Percentiles rank a stretch among this genome's conserved stretches.
Conservation (phyloP, 2,329 filamentous ascomycete genomes). For the Colletotrichum sojae region DNA sequence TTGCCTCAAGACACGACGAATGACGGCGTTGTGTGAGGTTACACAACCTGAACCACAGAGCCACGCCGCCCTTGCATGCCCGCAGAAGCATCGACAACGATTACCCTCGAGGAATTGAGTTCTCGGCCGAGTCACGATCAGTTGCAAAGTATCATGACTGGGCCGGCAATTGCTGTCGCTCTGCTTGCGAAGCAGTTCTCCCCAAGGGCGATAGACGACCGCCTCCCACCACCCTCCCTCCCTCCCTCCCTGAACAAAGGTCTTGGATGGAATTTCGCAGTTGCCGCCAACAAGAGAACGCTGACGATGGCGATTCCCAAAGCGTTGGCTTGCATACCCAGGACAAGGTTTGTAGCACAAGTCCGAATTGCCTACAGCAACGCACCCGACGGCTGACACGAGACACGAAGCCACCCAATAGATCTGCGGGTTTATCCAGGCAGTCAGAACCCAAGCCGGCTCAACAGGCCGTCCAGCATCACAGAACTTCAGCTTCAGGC, state of each 20-base stretch:
- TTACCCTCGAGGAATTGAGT: background rate
- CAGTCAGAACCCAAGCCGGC: constrained; percentile 1
- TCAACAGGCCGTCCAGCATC: background rate
- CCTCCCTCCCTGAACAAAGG: too few species aligned
- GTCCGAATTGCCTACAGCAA: background rate
- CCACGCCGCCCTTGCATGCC: constrained; percentile 15
- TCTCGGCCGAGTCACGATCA: background rate
- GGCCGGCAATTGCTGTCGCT: too few species aligned
- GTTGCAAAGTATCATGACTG: too few species aligned
- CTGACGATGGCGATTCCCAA: background rate
- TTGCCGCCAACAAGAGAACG: too few species aligned
- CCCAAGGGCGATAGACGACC: too few species aligned
- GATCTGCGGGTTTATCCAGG: background rate
- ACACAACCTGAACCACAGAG: background rate
- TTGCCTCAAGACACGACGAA: background rate
- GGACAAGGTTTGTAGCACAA: background rate
- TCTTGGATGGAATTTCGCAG: too few species aligned
- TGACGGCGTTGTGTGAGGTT: background rate
- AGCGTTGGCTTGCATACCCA: background rate
- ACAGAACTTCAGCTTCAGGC: background rate
- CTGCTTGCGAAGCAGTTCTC: too few species aligned
- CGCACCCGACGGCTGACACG: background rate
- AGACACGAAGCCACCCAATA: background rate
- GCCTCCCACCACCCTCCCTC: too few species aligned
- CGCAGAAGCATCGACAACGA: background rate